Conservation (phyloP, 345 rosid species). For the Populus nigra region DNA sequence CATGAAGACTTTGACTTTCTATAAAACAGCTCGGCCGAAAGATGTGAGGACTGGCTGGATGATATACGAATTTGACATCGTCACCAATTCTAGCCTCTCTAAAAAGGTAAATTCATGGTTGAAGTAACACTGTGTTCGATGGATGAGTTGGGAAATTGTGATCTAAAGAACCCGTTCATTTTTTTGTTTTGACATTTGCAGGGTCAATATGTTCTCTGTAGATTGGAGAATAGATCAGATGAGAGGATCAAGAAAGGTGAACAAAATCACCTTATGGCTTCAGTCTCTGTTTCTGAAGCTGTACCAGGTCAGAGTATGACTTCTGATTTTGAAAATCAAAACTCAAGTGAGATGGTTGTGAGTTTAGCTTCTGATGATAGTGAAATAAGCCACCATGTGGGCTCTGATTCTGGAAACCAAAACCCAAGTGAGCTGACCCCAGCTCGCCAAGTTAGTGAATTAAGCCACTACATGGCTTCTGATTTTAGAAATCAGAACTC, state of each 20-base stretch:
- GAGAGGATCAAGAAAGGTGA: not conserved
- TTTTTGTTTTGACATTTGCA: constrained; percentile 9
- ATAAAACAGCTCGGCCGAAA: not conserved
- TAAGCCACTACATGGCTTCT: not conserved
- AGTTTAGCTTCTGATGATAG: not conserved
- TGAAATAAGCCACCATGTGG: not conserved
- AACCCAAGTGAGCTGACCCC: not conserved
- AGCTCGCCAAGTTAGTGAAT: not conserved
- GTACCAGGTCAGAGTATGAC: not conserved
- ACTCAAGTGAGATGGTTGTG: not conserved
- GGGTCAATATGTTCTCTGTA: constrained; percentile 28
- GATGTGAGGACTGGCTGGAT: constrained; percentile 1
- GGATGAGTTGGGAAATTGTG: not conserved
- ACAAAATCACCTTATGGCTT: not conserved
- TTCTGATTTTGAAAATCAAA: not conserved
- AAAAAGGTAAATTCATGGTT: not conserved
- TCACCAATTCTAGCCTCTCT: not conserved
- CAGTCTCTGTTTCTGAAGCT: not conserved
- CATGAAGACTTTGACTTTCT: not conserved
- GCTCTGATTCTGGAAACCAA: constrained; percentile 3
- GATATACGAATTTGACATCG: constrained; percentile 10
- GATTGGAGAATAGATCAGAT: constrained; percentile 16
- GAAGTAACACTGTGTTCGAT: not conserved
- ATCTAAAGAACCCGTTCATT: not conserved
- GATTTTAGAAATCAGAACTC: not conserved